Base-by-base conservation (phyloP, 2,329 filamentous ascomycete species). In the Elsinoe ampelina region DNA sequence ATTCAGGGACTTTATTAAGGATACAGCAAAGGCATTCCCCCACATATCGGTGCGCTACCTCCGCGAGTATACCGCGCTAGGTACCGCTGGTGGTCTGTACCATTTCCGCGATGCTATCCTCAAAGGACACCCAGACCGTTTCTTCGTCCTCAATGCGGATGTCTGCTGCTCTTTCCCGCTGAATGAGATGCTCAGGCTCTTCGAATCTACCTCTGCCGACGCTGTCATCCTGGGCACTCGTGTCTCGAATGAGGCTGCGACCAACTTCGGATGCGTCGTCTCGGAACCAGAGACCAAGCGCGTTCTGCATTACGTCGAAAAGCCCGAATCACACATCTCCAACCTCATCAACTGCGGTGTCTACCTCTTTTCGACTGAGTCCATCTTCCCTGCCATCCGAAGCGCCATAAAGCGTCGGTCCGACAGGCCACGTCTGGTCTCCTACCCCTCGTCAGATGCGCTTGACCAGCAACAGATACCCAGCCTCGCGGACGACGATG, bases 321-420 rank as follows among this genome's bases (percentile, higher is more conserved):
- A 97, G 79, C 93, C 93, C 63, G 92, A 98, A 74, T 90, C 87
- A 57, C 88, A 95, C 73, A 96, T 98, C 73, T 95, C 88, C 68
- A 96, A 96, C 77, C 80, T 98, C 64, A 98, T 98, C 80, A 98
- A 97, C 80, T 97, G 93, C 73, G 93, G 93, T 66, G 91, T 98
- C 67, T 98, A 97, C 77, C 88, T 97, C 66, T 98, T 98, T 74
- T 83, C 87, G 62, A 93, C 91, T 61, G 90, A 96, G 65, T 89
- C 86, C 72, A 95, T 97, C 76, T 97, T 97, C 81, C 92, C 92
- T 62, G 88, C 89, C 64, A 97, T 98, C 72, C 86, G 86, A 70
- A 89, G 81, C 63, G 91, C 92, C 65, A 97, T 97, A 76, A 96
- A 96, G 80, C 89, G 90, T 67, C 89, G 92, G 71, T 86, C 88